Conservation (phyloP, 1,284 basidiomycete species). For the Malassezia equina region DNA sequence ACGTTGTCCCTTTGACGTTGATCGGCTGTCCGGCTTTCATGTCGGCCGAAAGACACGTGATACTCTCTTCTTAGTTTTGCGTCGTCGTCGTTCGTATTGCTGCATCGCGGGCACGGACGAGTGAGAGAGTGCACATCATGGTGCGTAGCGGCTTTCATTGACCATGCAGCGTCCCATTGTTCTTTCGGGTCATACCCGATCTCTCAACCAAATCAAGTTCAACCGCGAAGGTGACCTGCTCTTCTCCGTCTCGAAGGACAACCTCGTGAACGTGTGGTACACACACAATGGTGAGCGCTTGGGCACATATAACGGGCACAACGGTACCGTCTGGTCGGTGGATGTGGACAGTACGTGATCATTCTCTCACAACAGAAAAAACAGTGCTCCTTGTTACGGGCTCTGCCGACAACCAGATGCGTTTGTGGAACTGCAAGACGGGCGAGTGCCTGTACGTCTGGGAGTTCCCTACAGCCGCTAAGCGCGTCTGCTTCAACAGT, state of each 20-base stretch:
- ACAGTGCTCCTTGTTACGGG: conserved; percentile 79
- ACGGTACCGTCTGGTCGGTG: conserved; percentile 91
- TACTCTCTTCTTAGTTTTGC: conserved; percentile 17
- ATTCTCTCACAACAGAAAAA: conserved; percentile 50
- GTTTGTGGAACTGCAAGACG: conserved; percentile 78
- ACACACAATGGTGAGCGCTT: conserved; percentile 96
- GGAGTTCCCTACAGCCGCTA: conserved; percentile 97
- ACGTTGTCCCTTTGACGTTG: background rate
- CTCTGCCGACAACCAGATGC: conserved; percentile 73
- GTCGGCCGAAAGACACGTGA: conserved; percentile 19
- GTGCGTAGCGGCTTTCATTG: background rate
- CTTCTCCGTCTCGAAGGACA: conserved; percentile 92
- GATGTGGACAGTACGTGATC: conserved; percentile 76
- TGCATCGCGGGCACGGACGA: conserved; percentile 5
- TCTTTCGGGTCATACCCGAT: conserved; percentile 80
- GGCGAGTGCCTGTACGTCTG: conserved; percentile 70
- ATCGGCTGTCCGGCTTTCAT: background rate
- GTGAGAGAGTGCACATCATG: conserved; percentile 2
- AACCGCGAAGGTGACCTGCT: conserved; percentile 91
- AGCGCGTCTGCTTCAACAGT: conserved; percentile 77
- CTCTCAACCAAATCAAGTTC: conserved; percentile 66
- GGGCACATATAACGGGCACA: conserved; percentile 92
- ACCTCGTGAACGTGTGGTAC: conserved; percentile 90
- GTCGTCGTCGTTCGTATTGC: conserved; percentile 2
- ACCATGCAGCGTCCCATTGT: conserved; percentile 43